Evolutionary conservation across 2,329 filamentous ascomycete genomes (phyloP).

Genomic region (Pseudohalonectria lignicola): DNA sequence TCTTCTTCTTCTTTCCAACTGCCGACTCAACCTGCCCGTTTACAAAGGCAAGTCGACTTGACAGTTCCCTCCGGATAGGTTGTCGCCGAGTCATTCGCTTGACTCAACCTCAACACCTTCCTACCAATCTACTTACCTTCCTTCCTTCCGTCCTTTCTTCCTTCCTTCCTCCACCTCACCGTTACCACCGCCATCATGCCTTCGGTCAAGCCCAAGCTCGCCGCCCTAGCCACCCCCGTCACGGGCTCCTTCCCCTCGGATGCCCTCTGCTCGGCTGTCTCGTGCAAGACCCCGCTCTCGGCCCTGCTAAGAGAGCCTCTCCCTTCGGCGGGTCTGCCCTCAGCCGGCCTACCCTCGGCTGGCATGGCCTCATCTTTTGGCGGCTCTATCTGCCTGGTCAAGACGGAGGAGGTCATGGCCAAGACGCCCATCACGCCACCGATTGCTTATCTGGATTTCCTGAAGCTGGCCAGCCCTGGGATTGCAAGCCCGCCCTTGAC

Average conservation of each 20-base stretch:
- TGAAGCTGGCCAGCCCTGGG: conserved; percentile 49
- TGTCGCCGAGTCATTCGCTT: conserved; percentile 30
- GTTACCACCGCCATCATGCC: conserved; percentile 1
- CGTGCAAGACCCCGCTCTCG: conserved; percentile 59
- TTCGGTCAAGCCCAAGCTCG: conserved; percentile 35
- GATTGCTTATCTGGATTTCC: conserved; percentile 82
- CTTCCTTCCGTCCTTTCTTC: conserved; percentile 5
- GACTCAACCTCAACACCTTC: conserved; percentile 17
- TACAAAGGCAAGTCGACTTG: conserved; percentile 22
- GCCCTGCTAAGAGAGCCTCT: conserved; percentile 25
- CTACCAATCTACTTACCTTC: conserved; percentile 5
- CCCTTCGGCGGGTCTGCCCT: conserved; percentile 28
- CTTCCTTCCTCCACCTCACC: conserved; percentile 3
- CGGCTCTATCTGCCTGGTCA: conserved; percentile 46
- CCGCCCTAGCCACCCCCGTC: conserved; percentile 50
- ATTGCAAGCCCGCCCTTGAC: conserved; percentile 12
- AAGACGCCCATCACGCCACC: conserved; percentile 89
- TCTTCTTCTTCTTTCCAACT: conserved; percentile 21
- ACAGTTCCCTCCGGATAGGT: conserved; percentile 22
- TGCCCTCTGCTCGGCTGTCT: conserved; percentile 19
- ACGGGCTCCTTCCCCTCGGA: conserved; percentile 46
- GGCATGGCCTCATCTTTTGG: conserved; percentile 28
- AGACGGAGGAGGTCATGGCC: conserved; percentile 51
- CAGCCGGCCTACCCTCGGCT: conserved; percentile 27
- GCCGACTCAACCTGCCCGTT: conserved; percentile 18